Base-by-base conservation (phyloP, 768 basidiomycete species). In the Paxillus ammoniavirescens region DNA sequence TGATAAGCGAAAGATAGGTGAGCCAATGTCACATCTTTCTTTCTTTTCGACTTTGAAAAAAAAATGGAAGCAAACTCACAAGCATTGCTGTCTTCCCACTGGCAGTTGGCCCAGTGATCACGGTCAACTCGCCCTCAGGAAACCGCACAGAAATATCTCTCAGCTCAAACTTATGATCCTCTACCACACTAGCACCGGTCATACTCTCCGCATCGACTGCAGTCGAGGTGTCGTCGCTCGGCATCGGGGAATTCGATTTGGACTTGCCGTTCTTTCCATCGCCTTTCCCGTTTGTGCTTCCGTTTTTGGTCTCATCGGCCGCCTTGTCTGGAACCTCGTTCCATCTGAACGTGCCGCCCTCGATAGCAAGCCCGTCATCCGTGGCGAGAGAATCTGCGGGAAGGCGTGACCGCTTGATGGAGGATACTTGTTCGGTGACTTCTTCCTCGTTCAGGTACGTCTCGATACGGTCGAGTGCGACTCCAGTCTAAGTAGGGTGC, bases 381-480 rank as follows among this genome's bases (percentile, higher is more conserved):
- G 47, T 42, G 8, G 56, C 57, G 17, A 68, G 67, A 0, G 62
- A 63, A 42, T 59, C 58, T 1, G 65, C 26, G 9, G 66, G 66
- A 0, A 66, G 62, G 12, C 49, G 48, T 13, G 61, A 37, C 30
- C 68, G 67, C 66, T 85, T 87, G 48, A 87, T 66, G 0, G 77
- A 74, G 0, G 81, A 85, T 1, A 86, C 82, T 56, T 81, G 80
- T 40, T 77, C 81, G 8, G 76, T 73, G 7, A 87, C 82, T 60
- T 87, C 85, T 30, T 84, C 82, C 56, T 87, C 85, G 12, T 72
- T 72, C 0, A 86, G 73, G 71, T 80, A 87, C 2, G 73, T 78
- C 44, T 81, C 77, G 50, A 88, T 84, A 37, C 86, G 82, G 23
- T 80, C 70, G 35, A 87, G 64, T 1, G 84, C 77, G 3, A 88